A percentile compares a stretch with the other conserved stretches of the same genome.
Evolutionary conservation across 305 asterid species (phyloP).

Genomic region (Plantago coronopus): DNA sequence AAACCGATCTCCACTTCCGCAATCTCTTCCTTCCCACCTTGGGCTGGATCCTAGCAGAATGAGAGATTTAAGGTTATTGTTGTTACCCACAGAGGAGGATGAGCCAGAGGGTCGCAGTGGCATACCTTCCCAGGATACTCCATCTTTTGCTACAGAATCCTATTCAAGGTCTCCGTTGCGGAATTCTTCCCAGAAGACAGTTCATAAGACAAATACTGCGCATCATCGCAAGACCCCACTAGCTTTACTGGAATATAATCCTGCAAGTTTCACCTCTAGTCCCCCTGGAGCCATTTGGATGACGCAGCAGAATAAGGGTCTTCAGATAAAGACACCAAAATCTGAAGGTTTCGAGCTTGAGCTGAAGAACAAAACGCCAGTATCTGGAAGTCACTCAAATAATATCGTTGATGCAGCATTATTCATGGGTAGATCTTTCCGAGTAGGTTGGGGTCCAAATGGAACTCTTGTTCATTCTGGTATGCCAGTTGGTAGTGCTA

Average conservation of each 20-base stretch:
- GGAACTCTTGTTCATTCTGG: constrained; percentile 94
- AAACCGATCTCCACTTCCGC: constrained; percentile 57
- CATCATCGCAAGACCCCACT: constrained; percentile 76
- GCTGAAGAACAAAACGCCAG: constrained; percentile 56
- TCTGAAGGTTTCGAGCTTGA: constrained; percentile 72
- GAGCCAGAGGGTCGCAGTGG: constrained; percentile 32
- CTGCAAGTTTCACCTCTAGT: constrained; percentile 59
- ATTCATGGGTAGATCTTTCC: constrained; percentile 95
- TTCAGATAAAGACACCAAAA: constrained; percentile 43
- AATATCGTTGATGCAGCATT: constrained; percentile 86
- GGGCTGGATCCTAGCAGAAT: constrained; percentile 85
- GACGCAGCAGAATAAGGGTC: constrained; percentile 68
- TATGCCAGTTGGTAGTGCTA: constrained; percentile 61
- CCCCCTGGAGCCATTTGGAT: constrained; percentile 69
- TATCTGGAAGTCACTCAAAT: constrained; percentile 50
- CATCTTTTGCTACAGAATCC: constrained; percentile 45
- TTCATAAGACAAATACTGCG: constrained; percentile 38
- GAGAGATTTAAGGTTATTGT: constrained; percentile 74
- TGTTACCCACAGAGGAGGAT: constrained; percentile 65
- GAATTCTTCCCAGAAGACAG: constrained; percentile 36
- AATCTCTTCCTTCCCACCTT: constrained; percentile 94
- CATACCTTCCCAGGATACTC: constrained; percentile 39
- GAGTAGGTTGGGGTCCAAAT: constrained; percentile 98
- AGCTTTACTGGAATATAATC: constrained; percentile 69
- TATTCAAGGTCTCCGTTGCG: constrained; percentile 48